Base-by-base conservation (phyloP, 805 yeast species). In the Schizosaccharomyces japonicus region DNA sequence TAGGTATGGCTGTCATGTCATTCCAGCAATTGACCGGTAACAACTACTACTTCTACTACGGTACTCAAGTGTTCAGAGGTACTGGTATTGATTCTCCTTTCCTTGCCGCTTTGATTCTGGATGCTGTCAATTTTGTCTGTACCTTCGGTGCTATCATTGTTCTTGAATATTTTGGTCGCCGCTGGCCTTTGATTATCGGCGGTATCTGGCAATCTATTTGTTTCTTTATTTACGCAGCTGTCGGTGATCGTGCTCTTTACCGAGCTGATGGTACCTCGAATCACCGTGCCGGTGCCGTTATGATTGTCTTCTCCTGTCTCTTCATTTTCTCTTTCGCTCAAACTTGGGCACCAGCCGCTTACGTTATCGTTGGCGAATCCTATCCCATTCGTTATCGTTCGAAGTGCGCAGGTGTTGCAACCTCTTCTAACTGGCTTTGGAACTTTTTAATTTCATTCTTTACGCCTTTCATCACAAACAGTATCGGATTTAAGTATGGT, bases 31-130 rank as follows among this genome's bases (percentile, higher is more conserved):
- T 73, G 55, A 67, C 73, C 29, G 83, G 83, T 51, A 69, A 75
- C 48, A 76, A 76, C 61, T 76, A 73, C 60, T 73, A 76, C 53
- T 75, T 77, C 64, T 76, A 73, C 60, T 76, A 71, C 53, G 77
- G 79, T 44, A 70, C 76, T 11, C 61, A 70, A 8, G 67, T 76
- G 50, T 76, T 78, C 55, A 45, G 52, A 53, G 58, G 57, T 28
- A 62, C 5, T 50, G 51, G 29, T 52, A 62, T 36, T 53, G 51
- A 30, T 54, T 61, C 36, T 23, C 47, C 47, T 10, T 45, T 31
- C 58, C 63, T 68, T 52, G 72, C 77, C 8, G 64, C 75, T 30
- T 69, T 75, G 52, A 64, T 75, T 48, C 57, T 73, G 49, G 73
- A 75, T 54, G 58, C 70, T 42, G 70, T 72, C 49, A 71, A 72